A percentile compares a stretch with the other conserved stretches of the same genome.
Evolutionary conservation across 495 filamentous ascomycete genomes (phyloP).

Genomic region (Articulospora tetracladia): DNA sequence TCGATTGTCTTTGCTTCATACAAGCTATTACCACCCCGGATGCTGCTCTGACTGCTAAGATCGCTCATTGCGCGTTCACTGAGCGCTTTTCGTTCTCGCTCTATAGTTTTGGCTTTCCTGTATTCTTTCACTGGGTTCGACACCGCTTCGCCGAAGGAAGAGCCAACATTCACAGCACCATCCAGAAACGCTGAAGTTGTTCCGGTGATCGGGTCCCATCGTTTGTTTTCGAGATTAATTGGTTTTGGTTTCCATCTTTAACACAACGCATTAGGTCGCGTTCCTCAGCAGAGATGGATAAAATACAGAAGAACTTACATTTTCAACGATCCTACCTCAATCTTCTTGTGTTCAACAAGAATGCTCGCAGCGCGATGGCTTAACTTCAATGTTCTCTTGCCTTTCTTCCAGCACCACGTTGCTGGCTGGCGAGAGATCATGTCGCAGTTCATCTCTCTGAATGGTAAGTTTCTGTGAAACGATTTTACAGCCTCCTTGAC

Average conservation of each 20-base stretch:
- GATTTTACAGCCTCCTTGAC: slow-evolving; percentile 17
- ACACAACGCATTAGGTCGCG: background rate
- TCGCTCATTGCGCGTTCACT: background rate
- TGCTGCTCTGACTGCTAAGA: background rate
- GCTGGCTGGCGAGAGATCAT: slow-evolving; percentile 30
- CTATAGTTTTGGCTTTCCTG: slow-evolving; percentile 1
- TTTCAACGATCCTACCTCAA: background rate
- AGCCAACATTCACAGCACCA: background rate
- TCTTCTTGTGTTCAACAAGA: slow-evolving; percentile 9
- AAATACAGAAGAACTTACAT: slow-evolving; percentile 3
- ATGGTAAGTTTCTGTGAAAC: slow-evolving; percentile 17
- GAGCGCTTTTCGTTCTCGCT: background rate
- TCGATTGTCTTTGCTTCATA: background rate
- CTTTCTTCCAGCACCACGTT: slow-evolving; percentile 6
- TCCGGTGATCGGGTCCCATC: slow-evolving; percentile 38
- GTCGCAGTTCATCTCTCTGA: slow-evolving; percentile 21
- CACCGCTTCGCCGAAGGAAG: background rate
- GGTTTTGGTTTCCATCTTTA: slow-evolving; percentile 18
- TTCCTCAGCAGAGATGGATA: background rate
- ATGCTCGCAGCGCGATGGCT: slow-evolving; percentile 11
- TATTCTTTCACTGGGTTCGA: slow-evolving; percentile 5
- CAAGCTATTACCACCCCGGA: background rate
- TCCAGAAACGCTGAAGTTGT: slow-evolving; percentile 8
- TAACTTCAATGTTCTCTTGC: slow-evolving; percentile 13
- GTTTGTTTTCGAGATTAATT: slow-evolving; percentile 32